phyloP scores from a whole-genome alignment of 345 rosid species.

The Lepidium sativum region DNA sequence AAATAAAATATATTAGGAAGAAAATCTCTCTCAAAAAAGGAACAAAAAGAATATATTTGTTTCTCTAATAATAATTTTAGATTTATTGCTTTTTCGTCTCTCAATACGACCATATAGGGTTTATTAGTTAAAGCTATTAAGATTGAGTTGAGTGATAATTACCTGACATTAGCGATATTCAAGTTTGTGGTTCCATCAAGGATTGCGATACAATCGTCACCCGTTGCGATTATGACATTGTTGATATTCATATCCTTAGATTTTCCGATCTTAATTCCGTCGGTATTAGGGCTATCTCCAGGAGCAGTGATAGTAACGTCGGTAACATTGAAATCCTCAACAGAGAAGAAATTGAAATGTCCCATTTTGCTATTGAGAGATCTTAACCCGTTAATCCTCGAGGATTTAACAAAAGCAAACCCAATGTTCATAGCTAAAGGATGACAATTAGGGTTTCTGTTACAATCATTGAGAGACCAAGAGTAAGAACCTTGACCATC shows the following conservation, averaged over 20 bases:
- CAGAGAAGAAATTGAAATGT: constrained; percentile 20
- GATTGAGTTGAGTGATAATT: neutral
- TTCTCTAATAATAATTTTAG: no score
- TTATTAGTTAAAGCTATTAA: no score
- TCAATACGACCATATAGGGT: no score
- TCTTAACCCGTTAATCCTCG: constrained; percentile 9
- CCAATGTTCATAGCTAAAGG: constrained; percentile 11
- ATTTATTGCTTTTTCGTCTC: no score
- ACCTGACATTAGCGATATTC: constrained; percentile 19
- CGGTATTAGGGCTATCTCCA: constrained; percentile 28
- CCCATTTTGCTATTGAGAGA: constrained; percentile 30
- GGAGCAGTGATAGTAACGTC: constrained; percentile 23
- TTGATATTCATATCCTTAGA: constrained; percentile 8
- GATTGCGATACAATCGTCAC: constrained; percentile 32
- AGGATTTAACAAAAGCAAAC: constrained; percentile 15
- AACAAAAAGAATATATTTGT: no score
- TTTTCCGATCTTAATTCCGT: constrained; percentile 31
- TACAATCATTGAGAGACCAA: constrained; percentile 24
- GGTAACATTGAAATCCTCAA: constrained; percentile 12
- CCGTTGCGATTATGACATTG: constrained; percentile 19
- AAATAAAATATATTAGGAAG: neutral
- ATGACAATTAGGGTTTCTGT: constrained; percentile 9
- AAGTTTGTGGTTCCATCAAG: constrained; percentile 24
- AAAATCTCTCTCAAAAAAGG: no score
- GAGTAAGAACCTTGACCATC: constrained; percentile 29